Conservation (phyloP, 2,329 filamentous ascomycete genomes). For the Ilyonectria mors-panacis region DNA sequence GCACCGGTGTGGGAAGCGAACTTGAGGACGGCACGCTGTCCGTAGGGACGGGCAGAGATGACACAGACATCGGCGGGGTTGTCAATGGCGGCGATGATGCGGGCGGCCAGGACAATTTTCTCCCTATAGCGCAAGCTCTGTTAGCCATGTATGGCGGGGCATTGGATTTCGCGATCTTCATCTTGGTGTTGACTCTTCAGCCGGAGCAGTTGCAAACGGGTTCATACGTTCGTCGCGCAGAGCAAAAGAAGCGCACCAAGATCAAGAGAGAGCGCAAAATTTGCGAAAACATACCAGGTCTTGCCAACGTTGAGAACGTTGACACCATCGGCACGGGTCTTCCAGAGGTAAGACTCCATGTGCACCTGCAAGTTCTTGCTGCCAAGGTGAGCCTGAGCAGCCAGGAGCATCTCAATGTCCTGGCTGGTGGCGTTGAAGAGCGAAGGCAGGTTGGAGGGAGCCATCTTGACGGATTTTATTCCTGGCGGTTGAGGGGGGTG, state of each 20-base stretch:
- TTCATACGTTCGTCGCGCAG: conserved; percentile 5
- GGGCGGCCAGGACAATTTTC: conserved; percentile 99
- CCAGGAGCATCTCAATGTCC: conserved; percentile 99
- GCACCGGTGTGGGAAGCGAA: conserved; percentile 99
- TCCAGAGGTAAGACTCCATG: conserved; percentile 99
- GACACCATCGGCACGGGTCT: conserved; percentile 98
- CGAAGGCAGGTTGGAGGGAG: conserved; percentile 92
- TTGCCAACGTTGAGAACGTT: conserved; percentile 99
- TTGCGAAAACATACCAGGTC: conserved; percentile 83
- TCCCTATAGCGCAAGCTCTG: conserved; percentile 74
- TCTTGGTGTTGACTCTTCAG: conserved; percentile 26
- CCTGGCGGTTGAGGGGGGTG: conserved; percentile 50
- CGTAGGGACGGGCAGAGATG: conserved; percentile 99
- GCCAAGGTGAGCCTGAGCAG: conserved; percentile 95
- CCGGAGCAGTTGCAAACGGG: conserved; percentile 3
- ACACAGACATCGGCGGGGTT: conserved; percentile 99
- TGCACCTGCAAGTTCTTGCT: conserved; percentile 99
- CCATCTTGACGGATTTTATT: conserved; percentile 81
- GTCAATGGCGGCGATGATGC: conserved; percentile 98
- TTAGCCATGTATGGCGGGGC: conserved; percentile 38
- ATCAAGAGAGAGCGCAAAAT: conserved; percentile 15
- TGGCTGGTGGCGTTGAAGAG: conserved; percentile 97
- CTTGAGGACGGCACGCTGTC: conserved; percentile 99
- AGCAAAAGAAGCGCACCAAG: neutral
- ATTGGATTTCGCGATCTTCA: conserved; percentile 39